These are phyloP conservation scores for Metschnikowia kunwiensis DNA, from an alignment of 805 yeast species.

Conservation along the genomic window DNA sequence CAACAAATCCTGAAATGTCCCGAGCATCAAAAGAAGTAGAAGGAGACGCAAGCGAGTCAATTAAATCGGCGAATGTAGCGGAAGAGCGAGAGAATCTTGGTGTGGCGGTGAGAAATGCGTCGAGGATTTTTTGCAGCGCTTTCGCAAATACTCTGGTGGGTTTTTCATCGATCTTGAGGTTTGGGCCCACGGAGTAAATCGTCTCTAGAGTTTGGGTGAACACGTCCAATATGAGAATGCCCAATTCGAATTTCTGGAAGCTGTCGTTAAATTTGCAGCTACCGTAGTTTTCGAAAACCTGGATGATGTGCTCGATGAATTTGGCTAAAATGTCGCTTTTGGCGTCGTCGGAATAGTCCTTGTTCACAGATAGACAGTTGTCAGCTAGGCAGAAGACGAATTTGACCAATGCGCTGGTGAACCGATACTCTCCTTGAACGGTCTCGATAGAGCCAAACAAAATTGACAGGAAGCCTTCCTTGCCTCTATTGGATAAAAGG, in stretches of 20 bases:
- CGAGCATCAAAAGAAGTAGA: constrained; percentile 35
- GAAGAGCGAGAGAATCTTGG: constrained; percentile 51
- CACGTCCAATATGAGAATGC: constrained; percentile 49
- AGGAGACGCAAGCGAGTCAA: constrained; percentile 45
- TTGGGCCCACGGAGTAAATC: constrained; percentile 52
- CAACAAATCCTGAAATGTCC: constrained; percentile 47
- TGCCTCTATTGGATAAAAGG: constrained; percentile 55
- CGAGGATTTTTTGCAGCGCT: constrained; percentile 50
- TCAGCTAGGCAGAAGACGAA: constrained; percentile 52
- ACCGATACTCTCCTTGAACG: constrained; percentile 61
- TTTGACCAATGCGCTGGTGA: constrained; percentile 59
- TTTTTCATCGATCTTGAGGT: constrained; percentile 31
- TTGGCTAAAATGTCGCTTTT: constrained; percentile 56
- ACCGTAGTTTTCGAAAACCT: constrained; percentile 68
- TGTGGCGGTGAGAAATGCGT: constrained; percentile 53
- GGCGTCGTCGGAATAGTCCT: constrained; percentile 28
- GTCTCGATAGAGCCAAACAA: constrained; percentile 72
- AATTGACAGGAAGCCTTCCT: constrained; percentile 60
- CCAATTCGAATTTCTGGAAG: constrained; percentile 59
- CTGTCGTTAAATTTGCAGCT: constrained; percentile 63
- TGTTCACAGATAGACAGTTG: constrained; percentile 43
- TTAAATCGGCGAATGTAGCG: constrained; percentile 49
- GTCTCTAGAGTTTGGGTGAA: constrained; percentile 54
- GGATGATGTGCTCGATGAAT: constrained; percentile 54
- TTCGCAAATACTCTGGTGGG: constrained; percentile 48